These are phyloP conservation scores for Auricularia cornea DNA, from an alignment of 768 basidiomycete species.

Conservation along the genomic window DNA sequence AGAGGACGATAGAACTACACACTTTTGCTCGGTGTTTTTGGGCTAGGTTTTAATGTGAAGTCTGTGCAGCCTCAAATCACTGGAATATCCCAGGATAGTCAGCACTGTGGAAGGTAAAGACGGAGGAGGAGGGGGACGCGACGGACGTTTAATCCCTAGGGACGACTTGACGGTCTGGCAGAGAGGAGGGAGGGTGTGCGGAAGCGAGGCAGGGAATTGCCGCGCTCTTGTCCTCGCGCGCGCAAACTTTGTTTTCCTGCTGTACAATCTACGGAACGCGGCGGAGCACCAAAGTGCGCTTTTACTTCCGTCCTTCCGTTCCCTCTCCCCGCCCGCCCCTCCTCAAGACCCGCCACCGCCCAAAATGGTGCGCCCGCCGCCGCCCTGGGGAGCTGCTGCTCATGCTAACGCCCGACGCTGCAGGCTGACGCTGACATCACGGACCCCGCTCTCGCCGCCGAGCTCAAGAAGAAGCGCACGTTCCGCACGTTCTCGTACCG, in stretches of 20 bases:
- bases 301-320: not conserved
- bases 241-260: not conserved
- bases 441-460: constrained; percentile 89
- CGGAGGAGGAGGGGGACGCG: constrained; percentile 17
- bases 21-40: constrained; percentile 36
- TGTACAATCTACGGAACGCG: not conserved
- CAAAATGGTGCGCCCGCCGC: constrained; percentile 22
- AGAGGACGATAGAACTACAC: not conserved
- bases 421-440: constrained; percentile 80
- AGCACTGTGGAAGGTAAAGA: no score
- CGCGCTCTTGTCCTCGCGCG: constrained; percentile 39
- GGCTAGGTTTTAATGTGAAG: constrained; percentile 21
- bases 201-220: not conserved
- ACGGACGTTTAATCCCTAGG: constrained; percentile 76
- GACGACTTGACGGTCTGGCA: constrained; percentile 76
- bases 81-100: not conserved
- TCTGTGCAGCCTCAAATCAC: constrained; percentile 91
- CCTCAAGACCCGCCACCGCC: constrained; percentile 18
- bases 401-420: not conserved
- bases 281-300: not conserved
- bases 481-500: constrained; percentile 99
- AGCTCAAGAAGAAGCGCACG: constrained; percentile 96
- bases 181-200: not conserved
- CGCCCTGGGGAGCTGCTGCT: not conserved
- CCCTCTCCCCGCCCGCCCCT: constrained; percentile 10